Evolutionary conservation across 108 stramenopile species (phyloP), one percentile per base, ranked within the genome.

Genomic region (Nitzschia palea): DNA sequence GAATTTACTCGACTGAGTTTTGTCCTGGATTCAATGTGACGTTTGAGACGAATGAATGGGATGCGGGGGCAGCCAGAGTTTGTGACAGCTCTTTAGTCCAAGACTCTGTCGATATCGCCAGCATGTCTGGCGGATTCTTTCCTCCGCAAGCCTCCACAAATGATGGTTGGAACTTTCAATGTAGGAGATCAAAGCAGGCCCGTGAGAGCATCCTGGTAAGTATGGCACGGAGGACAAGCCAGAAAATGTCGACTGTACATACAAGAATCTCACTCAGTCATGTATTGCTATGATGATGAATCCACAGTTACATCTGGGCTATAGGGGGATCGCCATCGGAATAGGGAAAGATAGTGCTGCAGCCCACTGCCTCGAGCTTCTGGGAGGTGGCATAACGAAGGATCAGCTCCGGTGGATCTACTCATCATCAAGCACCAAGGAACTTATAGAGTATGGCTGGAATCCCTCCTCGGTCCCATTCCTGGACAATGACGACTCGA

Each of bases 401-500:
- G 62, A 72, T 45, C 71, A 72, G 28, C 30, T 72, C 27, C 62
- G 71, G 18, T 72, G 71, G 71, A 65, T 72, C 54, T 72, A 32
- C 52, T 56, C 54, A 2, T 36, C 15, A 2, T 72, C 14, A 6
- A 55, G 17, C 23, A 62, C 61, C 22, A 43, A 30, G 1, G 51
- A 72, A 31, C 55, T 72, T 1, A 29, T 20, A 4, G 40, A 9
- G 14, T 10, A 18, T 31, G 63, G 64, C n/a, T 63, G 52, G 51
- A 52, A 63, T 32, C 20, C 51, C 1, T 22, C 23, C 3, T 5
- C 6, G 32, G 28, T 65, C 32, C 52, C 63, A 1, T 31, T 26
- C 23, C n/a, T 15, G 1, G 71, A 72, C 43, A 36, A 33, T 29
- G 25, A 72, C 4, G 18, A 28, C 2, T n/a, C 47, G 0, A 65